Evolutionary conservation across 768 basidiomycete genomes (phyloP), one percentile per base, ranked within the genome.

Genomic region (Cyathus striatus): DNA sequence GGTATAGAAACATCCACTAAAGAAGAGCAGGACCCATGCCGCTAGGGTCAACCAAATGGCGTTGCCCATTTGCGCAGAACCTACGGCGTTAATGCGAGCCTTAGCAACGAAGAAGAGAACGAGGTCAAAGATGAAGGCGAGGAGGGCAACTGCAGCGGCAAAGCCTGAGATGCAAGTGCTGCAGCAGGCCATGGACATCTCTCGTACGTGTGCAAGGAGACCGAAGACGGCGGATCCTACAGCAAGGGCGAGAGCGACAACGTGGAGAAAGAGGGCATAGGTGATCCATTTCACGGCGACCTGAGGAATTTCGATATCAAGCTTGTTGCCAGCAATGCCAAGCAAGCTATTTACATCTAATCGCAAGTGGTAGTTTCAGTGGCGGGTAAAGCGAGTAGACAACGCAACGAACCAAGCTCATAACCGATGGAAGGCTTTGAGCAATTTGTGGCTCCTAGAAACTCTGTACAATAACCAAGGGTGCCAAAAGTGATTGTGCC

Each of bases 281-380:
- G 96, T 98, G 57, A 97, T 69, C 90, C 94, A 97, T 69, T 96
- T 95, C 47, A 93, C 86, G 39, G 83, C 75, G 5, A 90, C 78
- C 43, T 80, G 69, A 1, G 93, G 91, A 40, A 97, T 89, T 51
- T 90, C 61, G 25, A 94, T 64, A 21, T 69, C 53, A 2, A 77
- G 66, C 3, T 72, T 63, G 59, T 90, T 75, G 5, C 84, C 89
- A 23, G 96, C 79, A 2, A 97, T 73, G 26, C 69, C 57, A n/a
- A n/a, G n/a, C n/a, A n/a, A n/a, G n/a, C n/a, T n/a, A n/a, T n/a
- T n/a, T n/a, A n/a, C n/a, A n/a, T n/a, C n/a, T n/a, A n/a, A 49
- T 3, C 26, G 37, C 42, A 39, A 5, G 22, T 37, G 23, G 33
- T 40, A 48, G 43, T 37, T 41, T 42, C 39, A 45, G 45, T 43